Evolutionary conservation across 495 filamentous ascomycete genomes (phyloP), one percentile per base, ranked within the genome.

Genomic region (Xylona heveae): DNA sequence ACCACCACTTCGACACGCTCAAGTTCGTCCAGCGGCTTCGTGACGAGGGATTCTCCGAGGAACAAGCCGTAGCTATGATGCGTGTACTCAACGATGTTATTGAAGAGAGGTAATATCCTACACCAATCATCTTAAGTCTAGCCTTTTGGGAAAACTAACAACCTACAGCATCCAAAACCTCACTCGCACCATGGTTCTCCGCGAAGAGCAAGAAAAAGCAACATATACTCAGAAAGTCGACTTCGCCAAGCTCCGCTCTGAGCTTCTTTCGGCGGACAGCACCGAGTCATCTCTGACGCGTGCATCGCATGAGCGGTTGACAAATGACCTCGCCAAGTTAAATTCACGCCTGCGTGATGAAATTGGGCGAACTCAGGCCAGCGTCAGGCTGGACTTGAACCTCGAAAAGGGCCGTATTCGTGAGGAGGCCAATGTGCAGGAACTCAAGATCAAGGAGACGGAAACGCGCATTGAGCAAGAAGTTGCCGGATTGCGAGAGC

Each of bases 191-290:
- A 95, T 99, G 90, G 90, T 99, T 2, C 64, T 90, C n/a, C 78
- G 80, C 45, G 90, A 95, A 55, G 90, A 81, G 39, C 71, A 76
- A 25, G 75, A 76, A 38, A 73, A 73, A 38, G 74, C 80, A 4
- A 90, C 81, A 2, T 99, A 99, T 55, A 92, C 83, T 0, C 90
- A 95, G 48, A 95, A 95, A 53, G 90, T 99, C 35, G 88, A 99
- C 56, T 95, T 99, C 44, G 81, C 88, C n/a, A 93, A 95, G 59
- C 71, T 95, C 13, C 81, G 88, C 48, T 85, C 80, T 17, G 88
- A 99, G 52, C 69, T 99, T 2, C 68, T 91, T 0, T 78, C 78
- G 6, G 69, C 82, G 3, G 90, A 99, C 54, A 82, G 76, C 26
- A 83, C 78, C 28, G 88, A 99, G 55, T 70, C 75, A 2, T 73